phyloP scores from a whole-genome alignment of 441 rosid genomes.

The Erysimum cheiri region DNA sequence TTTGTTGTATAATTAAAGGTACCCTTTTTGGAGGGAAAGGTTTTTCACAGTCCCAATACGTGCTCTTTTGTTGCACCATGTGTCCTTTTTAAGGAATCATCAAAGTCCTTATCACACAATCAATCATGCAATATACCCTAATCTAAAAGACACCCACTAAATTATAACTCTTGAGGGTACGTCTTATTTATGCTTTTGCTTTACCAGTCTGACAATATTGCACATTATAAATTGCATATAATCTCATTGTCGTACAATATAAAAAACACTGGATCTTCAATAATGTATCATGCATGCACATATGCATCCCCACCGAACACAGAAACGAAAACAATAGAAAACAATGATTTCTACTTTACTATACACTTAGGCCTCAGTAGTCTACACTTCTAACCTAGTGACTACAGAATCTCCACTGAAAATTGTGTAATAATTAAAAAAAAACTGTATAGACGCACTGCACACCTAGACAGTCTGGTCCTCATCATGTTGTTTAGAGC shows the following conservation, averaged over 20 bases:
- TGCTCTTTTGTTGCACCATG: conserved; percentile 24
- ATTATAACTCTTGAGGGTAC: background rate
- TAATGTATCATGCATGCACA: conserved; percentile 30
- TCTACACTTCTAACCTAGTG: background rate
- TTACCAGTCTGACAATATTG: conserved; percentile 29
- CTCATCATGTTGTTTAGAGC: conserved; percentile 2
- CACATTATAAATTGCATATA: conserved; percentile 32
- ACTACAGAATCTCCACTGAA: background rate
- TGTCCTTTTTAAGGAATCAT: conserved; percentile 41
- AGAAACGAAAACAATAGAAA: conserved; percentile 19
- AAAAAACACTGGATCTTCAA: conserved; percentile 22
- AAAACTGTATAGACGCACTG: too few species aligned
- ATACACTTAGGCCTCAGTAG: background rate
- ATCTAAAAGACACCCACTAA: conserved; percentile 27
- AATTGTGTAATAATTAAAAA: background rate
- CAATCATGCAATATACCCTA: conserved; percentile 39
- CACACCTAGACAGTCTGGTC: background rate
- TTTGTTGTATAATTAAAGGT: conserved; percentile 27
- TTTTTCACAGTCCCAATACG: conserved; percentile 18
- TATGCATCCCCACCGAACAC: conserved; percentile 29
- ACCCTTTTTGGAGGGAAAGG: conserved; percentile 13
- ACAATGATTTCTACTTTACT: conserved; percentile 13
- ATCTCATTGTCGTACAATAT: conserved; percentile 14
- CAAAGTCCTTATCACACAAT: conserved; percentile 32
- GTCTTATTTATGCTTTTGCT: conserved; percentile 30